Evolutionary conservation across 495 filamentous ascomycete genomes (phyloP).

Genomic region (Tuber magnatum): DNA sequence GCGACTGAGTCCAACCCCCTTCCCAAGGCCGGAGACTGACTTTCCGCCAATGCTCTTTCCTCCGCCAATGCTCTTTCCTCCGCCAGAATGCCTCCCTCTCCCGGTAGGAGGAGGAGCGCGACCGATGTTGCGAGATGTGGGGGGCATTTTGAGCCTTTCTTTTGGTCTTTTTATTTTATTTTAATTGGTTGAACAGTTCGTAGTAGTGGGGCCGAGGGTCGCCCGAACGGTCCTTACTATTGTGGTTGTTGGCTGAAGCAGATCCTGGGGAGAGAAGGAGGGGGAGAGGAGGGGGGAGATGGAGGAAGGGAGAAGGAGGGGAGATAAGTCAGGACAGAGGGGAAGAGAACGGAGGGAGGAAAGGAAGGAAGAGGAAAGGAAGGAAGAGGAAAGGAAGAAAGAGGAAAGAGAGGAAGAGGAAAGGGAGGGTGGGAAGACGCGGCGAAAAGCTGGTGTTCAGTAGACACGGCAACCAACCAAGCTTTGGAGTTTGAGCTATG

Average conservation of each 20-base stretch:
- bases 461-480: not conserved
- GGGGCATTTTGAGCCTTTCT: not conserved
- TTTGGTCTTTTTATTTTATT: not conserved
- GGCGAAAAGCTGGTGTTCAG: not conserved
- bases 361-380: not conserved
- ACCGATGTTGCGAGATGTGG: not conserved
- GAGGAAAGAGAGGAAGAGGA: not conserved
- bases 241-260: not conserved
- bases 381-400: not conserved
- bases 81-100: conserved; percentile 25
- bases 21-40: conserved; percentile 18
- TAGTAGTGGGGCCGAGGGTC: not conserved
- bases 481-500: not conserved
- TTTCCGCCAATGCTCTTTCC: conserved; percentile 25
- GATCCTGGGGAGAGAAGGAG: not conserved
- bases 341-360: not conserved
- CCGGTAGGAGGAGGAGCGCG: conserved; percentile 13
- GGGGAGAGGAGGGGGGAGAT: not conserved
- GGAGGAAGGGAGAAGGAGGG: not conserved
- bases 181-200: not conserved
- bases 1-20: conserved; percentile 21
- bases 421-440: not conserved
- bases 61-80: conserved; percentile 32
- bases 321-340: not conserved
- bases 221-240: not conserved